Percentiles rank a stretch among this genome's conserved stretches.
phyloP scores from a whole-genome alignment of 805 yeast genomes.

The Kazachstania psychrophila region DNA sequence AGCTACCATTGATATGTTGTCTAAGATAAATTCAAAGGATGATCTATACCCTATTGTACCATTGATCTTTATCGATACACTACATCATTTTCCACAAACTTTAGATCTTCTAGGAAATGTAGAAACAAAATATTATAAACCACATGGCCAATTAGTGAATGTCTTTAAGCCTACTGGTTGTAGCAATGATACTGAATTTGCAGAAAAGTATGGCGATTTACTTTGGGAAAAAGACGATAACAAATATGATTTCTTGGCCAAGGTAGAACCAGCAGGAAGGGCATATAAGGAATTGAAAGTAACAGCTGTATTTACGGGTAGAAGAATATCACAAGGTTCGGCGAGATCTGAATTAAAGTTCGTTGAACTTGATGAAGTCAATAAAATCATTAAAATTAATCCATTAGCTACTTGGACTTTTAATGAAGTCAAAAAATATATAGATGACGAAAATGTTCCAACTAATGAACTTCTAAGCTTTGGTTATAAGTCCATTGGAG shows the following conservation, averaged over 20 bases:
- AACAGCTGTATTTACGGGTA: constrained; percentile 84
- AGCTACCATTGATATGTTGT: constrained; percentile 75
- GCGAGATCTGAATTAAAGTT: constrained; percentile 62
- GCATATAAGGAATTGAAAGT: constrained; percentile 68
- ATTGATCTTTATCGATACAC: constrained; percentile 77
- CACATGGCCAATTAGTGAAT: constrained; percentile 37
- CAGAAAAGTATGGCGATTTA: constrained; percentile 55
- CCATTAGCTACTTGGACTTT: constrained; percentile 84
- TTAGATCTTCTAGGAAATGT: constrained; percentile 58
- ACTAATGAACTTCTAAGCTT: constrained; percentile 74
- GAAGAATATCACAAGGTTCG: constrained; percentile 87
- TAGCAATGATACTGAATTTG: constrained; percentile 52
- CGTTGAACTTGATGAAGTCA: constrained; percentile 61
- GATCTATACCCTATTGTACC: constrained; percentile 36
- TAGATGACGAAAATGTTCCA: constrained; percentile 66
- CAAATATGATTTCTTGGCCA: constrained; percentile 74
- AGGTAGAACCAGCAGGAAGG: constrained; percentile 86
- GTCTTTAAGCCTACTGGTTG: constrained; percentile 58
- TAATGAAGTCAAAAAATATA: constrained; percentile 56
- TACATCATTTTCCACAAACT: constrained; percentile 94
- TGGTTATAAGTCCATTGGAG: constrained; percentile 90
- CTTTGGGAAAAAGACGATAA: constrained; percentile 80
- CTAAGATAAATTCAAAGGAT: constrained; percentile 35
- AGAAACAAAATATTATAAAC: constrained; percentile 40
- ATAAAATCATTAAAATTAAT: constrained; percentile 74